Percentiles rank a stretch among this genome's conserved stretches.
phyloP scores from a whole-genome alignment of 2,329 filamentous ascomycete genomes.

The Colletotrichum sp. region DNA sequence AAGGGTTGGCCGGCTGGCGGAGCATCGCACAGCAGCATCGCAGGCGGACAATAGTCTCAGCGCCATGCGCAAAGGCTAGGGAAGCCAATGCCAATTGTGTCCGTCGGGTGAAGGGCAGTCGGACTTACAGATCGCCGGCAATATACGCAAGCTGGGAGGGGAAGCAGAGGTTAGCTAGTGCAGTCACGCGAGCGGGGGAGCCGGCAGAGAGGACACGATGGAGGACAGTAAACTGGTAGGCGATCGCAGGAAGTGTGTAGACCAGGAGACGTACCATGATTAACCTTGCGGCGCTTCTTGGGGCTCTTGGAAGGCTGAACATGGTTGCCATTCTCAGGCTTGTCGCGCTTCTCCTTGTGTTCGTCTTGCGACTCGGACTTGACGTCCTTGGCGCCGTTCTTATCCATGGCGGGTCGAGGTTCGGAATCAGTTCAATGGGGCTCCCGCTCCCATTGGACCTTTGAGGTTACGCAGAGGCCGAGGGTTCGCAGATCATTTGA shows the following conservation, averaged over 20 bases:
- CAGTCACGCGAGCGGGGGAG: slow-evolving; percentile 21
- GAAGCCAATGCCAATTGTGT: slow-evolving; percentile 23
- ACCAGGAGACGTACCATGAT: slow-evolving; percentile 71
- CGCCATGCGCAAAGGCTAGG: background rate
- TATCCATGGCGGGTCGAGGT: slow-evolving; percentile 31
- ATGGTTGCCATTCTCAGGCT: slow-evolving; percentile 35
- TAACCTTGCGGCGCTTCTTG: slow-evolving; percentile 88
- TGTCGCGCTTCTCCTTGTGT: slow-evolving; percentile 25
- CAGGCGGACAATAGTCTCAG: background rate
- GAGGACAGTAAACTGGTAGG: background rate
- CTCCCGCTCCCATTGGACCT: slow-evolving; percentile 45
- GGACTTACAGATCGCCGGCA: slow-evolving; percentile 87
- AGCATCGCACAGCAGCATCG: slow-evolving; percentile 12
- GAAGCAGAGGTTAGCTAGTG: slow-evolving; percentile 27
- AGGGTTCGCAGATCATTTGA: slow-evolving; percentile 40
- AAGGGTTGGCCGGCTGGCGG: slow-evolving; percentile 9
- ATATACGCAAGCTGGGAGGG: slow-evolving; percentile 79
- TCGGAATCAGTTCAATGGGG: slow-evolving; percentile 34
- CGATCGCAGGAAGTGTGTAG: slow-evolving; percentile 17
- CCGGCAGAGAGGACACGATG: slow-evolving; percentile 21
- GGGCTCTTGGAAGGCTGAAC: slow-evolving; percentile 54
- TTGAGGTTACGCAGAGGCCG: slow-evolving; percentile 46
- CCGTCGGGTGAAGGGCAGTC: slow-evolving; percentile 25
- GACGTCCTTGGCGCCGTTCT: slow-evolving; percentile 39
- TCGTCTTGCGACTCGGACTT: slow-evolving; percentile 41